These are phyloP conservation scores for Selenicereus undatus DNA, from an alignment of 148 eudicot genomes.

Conservation along the genomic window DNA sequence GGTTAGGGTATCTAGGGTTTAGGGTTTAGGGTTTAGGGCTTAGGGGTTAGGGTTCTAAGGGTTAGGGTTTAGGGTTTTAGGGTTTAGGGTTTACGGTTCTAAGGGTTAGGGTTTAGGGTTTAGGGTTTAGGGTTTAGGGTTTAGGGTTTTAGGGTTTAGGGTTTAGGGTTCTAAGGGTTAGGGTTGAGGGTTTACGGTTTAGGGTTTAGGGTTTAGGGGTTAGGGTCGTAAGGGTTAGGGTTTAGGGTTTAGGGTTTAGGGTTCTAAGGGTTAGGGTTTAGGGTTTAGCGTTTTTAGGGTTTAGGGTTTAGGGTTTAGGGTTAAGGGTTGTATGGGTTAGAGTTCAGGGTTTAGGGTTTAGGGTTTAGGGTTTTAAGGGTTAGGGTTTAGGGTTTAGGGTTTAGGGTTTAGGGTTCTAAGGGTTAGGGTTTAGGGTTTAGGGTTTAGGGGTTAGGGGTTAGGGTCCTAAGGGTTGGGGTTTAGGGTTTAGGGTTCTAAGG, in stretches of 20 bases:
- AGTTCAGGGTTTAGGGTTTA: conserved; percentile 21
- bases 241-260: conserved; percentile 22
- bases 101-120: conserved; percentile 12
- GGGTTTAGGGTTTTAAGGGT: conserved; percentile 19
- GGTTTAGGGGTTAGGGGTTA: not conserved
- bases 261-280: too few species aligned
- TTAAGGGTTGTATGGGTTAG: conserved; percentile 18
- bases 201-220: conserved; percentile 28
- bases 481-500: too few species aligned
- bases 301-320: conserved; percentile 17
- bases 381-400: not conserved
- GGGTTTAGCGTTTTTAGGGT: conserved; percentile 13
- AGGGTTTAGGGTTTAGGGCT: too few species aligned
- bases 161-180: too few species aligned
- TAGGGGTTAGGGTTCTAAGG: too few species aligned
- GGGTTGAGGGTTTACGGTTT: conserved; percentile 28
- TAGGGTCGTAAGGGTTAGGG: conserved; percentile 23
- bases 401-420: too few species aligned
- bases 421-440: not conserved
- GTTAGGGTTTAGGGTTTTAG: too few species aligned
- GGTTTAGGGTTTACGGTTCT: too few species aligned
- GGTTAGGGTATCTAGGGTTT: too few species aligned
- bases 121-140: conserved; percentile 14
- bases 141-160: conserved; percentile 21
- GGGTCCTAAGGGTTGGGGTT: not conserved